Base-by-base conservation (phyloP, 2,329 filamentous ascomycete species). In the Curvularia hawaiiensis region DNA sequence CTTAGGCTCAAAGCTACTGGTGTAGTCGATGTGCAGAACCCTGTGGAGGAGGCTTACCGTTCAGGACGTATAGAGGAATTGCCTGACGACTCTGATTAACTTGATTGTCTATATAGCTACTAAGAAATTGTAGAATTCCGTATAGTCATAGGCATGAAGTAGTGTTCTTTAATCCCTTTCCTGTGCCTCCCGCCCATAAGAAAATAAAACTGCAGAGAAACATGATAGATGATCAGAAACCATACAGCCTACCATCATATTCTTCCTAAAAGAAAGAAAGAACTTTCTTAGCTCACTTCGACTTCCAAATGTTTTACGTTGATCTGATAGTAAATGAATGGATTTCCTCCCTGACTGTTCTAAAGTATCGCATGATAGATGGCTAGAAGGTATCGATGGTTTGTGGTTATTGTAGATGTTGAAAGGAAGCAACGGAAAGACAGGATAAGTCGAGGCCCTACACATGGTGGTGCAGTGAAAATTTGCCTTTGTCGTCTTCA, bases 21-120 rank as follows among this genome's bases (percentile, higher is more conserved):
- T 3, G 82, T 96, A 5, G 81, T 96, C 31, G 82, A 90, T 62
- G 86, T 95, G 14, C 84, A 92, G 75, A 96, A 96, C 71, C 92
- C 91, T 0, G 87, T 96, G 2, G 84, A 87, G 56, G 81, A 86
- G 66, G 90, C 90, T 0, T 78, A 87, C 54, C 84, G 85, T 45
- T 85, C 89, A 62, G 91, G 91, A 0, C 80, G 88, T 52, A 86
- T 93, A 52, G 83, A 92, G 69, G 88, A 93, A 68, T 71, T 93
- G 40, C 79, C 82, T 16, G 84, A 86, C 52, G 84, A 87, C 58
- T 43, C 50, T 16, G 47, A 50, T 50, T 50, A 35, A 28, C 1
- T 4, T 3, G 8, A 2, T 10, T 20, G 16, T 16, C 16, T 18
- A 12, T 14, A 1, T 24, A n/a, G 3, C 7, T 12, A 31, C 3